Evolutionary conservation across 495 filamentous ascomycete species (phyloP), one percentile per base, ranked within the genome.

Genomic region (Penicillium subrubescens): DNA sequence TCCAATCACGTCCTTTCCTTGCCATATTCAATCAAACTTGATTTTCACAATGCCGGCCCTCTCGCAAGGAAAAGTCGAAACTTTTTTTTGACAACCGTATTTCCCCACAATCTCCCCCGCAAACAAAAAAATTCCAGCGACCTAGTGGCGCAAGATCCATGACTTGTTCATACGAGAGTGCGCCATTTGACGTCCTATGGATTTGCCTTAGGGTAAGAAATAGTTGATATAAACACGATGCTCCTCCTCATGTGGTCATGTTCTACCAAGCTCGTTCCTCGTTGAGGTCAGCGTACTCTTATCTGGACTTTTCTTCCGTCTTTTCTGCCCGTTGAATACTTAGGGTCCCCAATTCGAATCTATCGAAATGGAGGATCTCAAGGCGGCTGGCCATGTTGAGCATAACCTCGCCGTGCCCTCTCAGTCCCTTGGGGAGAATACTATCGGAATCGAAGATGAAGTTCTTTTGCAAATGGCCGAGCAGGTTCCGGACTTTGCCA

Each of bases 381-480:
- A 63, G n/a, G 43, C 54, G 2, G 33, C 61, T 19, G 23, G 27
- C 23, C 61, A 63, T 53, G 31, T 53, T 39, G 54, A 63, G 61
- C 61, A 63, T 23, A 35, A 59, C 11, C 54, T 63, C 55, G 54
- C 61, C 2, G 61, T 63, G 21, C 61, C 61, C 25, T 25, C 61
- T 4, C 61, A 63, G 33, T 51, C 61, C 11, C 34, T 60, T 57
- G 61, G 56, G 0, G 60, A 46, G 14, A 54, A 64, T 44, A 67
- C 65, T 15, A 60, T 67, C 31, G 65, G 60, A 50, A 64, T 67
- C 29, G 65, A 67, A 12, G 65, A 67, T 37, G 61, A 64, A 35
- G 53, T 60, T 19, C 61, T 67, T 14, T 21, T 67, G 19, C 56
- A 48, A 33, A 52, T 67, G 65, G 41, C 65, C 33, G 65, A 67